phyloP scores from a whole-genome alignment of 2,329 filamentous ascomycete genomes.

The Gremmenia infestans region DNA sequence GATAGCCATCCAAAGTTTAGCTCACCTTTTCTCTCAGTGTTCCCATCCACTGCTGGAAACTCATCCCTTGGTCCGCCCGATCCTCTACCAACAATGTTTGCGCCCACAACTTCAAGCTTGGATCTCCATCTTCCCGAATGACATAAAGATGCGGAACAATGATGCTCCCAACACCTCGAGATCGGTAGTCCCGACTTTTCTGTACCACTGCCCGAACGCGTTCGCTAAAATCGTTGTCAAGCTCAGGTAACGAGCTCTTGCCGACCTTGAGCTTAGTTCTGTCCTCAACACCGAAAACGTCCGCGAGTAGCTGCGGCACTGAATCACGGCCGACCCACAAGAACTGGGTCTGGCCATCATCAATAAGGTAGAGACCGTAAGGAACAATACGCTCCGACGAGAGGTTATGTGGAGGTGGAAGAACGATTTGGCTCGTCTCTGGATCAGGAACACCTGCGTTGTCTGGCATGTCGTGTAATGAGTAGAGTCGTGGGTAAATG shows the following conservation, averaged over 20 bases:
- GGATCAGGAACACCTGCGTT: slow-evolving; percentile 80
- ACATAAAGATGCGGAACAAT: slow-evolving; percentile 89
- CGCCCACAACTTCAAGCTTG: slow-evolving; percentile 91
- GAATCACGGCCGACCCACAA: slow-evolving; percentile 92
- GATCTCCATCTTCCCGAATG: slow-evolving; percentile 92
- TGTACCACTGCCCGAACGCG: slow-evolving; percentile 82
- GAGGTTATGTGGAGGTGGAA: slow-evolving; percentile 80
- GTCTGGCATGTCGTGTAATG: slow-evolving; percentile 93
- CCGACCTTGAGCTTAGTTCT: slow-evolving; percentile 82
- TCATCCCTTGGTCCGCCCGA: slow-evolving; percentile 87
- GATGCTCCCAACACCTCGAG: slow-evolving; percentile 87
- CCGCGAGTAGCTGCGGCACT: slow-evolving; percentile 78
- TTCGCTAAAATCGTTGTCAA: slow-evolving; percentile 97
- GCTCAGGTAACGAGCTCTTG: slow-evolving; percentile 78
- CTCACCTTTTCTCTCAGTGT: slow-evolving; percentile 89
- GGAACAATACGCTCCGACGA: slow-evolving; percentile 82
- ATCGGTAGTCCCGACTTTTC: slow-evolving; percentile 84
- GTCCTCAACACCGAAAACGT: slow-evolving; percentile 87
- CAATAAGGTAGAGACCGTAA: slow-evolving; percentile 91
- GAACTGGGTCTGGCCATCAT: slow-evolving; percentile 97
- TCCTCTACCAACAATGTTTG: slow-evolving; percentile 95
- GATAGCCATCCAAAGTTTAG: slow-evolving; percentile 11
- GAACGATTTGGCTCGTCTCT: slow-evolving; percentile 80
- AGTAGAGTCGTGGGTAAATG: slow-evolving; percentile 82
- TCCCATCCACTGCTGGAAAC: slow-evolving; percentile 89